Conservation (phyloP, 2,329 filamentous ascomycete species). For the Diaporthe velutina region DNA sequence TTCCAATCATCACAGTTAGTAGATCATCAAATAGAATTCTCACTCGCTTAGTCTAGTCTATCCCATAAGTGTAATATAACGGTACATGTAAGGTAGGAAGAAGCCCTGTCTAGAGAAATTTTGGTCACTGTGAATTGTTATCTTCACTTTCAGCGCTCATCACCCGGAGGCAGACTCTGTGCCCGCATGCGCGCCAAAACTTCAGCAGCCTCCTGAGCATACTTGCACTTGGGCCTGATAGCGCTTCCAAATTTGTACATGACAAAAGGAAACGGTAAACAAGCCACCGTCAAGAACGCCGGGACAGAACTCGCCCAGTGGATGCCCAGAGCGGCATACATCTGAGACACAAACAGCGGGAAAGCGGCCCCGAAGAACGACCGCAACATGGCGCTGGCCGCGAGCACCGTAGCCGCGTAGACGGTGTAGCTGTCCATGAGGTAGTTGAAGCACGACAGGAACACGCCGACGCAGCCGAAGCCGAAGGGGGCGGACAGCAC, state of each 20-base stretch:
- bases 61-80: not conserved
- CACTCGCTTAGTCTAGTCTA: not conserved
- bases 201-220: slow-evolving; percentile 74
- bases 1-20: not conserved
- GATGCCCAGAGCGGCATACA: slow-evolving; percentile 72
- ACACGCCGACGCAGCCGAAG: slow-evolving; percentile 69
- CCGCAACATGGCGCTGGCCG: slow-evolving; percentile 78
- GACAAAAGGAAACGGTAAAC: slow-evolving; percentile 69
- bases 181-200: slow-evolving; percentile 58
- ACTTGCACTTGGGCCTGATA: slow-evolving; percentile 78
- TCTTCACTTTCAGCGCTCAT: not conserved
- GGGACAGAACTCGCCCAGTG: slow-evolving; percentile 83
- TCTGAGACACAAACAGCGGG: slow-evolving; percentile 76
- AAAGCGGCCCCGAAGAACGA: slow-evolving; percentile 81
- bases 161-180: not conserved
- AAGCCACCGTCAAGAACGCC: slow-evolving; percentile 74
- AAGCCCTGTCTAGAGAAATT: not conserved
- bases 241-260: slow-evolving; percentile 69
- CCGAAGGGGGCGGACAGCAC: slow-evolving; percentile 54
- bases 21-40: not conserved
- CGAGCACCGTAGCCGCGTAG: slow-evolving; percentile 81
- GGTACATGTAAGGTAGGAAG: not conserved
- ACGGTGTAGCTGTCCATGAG: slow-evolving; percentile 79
- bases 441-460: slow-evolving; percentile 74
- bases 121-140: no score